Evolutionary conservation across 768 basidiomycete species (phyloP), one percentile per base, ranked within the genome.

Genomic region (Xerocomus brunneocitrinus): DNA sequence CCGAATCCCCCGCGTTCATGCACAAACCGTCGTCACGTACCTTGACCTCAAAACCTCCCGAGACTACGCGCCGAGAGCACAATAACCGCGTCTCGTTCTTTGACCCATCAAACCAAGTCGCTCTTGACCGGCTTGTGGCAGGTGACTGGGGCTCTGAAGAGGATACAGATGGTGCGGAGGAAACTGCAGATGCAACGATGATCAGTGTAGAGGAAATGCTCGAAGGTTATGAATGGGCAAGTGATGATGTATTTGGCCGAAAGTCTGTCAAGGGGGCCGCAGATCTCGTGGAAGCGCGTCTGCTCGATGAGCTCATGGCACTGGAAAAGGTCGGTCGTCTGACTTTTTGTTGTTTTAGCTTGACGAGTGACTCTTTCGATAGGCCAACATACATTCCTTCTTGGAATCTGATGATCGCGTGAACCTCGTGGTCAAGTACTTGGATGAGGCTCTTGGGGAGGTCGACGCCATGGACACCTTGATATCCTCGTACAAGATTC

Each of bases 181-280:
- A 91, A 60, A 83, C 80, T 52, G 79, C 82, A 10, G 86, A 91
- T 58, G 89, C 86, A 8, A 91, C 91, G 4, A 78, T 99, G 72
- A 75, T 87, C 5, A 97, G 84, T 68, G 93, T 99, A 2, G 97
- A 99, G 66, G 97, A 99, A 67, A 95, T 99, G 92, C 77, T 99
- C 25, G 97, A 99, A 63, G 95, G 97, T 0, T 97, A 97, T 63
- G 97, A 98, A 68, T 98, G 94, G 94, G 86, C 91, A 4, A 87
- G 84, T 56, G 89, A 87, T 51, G 85, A 86, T 65, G 75, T 86
- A n/a, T 74, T 87, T 41, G 81, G 79, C 13, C 74, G 83, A 59
- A 84, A 81, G 63, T 79, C 81, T 49, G 76, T 78, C 16, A 77
- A 80, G 61, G 87, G 87, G 10, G 84, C 89, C 8, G 91, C 91